Evolutionary conservation across 208 protist genomes (phyloP).

Genomic region (Acanthamoeba healyi): DNA sequence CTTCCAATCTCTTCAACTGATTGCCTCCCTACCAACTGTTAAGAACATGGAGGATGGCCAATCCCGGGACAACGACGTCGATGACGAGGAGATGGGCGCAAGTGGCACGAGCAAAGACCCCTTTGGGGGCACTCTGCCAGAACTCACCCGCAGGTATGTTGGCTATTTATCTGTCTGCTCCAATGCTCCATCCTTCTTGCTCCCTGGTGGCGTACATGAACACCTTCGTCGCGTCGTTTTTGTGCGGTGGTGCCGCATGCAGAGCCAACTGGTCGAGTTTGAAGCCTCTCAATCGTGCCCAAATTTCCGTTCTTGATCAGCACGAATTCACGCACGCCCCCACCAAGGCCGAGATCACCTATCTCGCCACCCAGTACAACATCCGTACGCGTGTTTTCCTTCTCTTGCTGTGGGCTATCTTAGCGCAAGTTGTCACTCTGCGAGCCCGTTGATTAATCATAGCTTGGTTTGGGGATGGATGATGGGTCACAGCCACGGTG

Average conservation of each 20-base stretch:
- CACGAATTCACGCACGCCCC: not conserved
- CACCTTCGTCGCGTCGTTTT: not conserved
- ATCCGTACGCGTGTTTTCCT: constrained; percentile 12
- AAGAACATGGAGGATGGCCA: not conserved
- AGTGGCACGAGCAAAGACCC: not conserved
- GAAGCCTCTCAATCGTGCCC: not conserved
- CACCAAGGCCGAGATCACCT: constrained; percentile 22
- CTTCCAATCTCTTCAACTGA: not conserved
- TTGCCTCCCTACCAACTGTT: not conserved
- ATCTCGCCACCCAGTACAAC: not conserved
- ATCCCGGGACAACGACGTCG: not conserved
- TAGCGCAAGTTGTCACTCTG: too few relatives aligned
- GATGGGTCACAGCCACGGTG: not conserved
- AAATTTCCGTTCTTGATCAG: not conserved
- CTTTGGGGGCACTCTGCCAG: not conserved
- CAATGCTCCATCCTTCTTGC: too few relatives aligned
- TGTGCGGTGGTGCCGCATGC: not conserved
- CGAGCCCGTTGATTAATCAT: too few relatives aligned
- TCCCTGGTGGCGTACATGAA: too few relatives aligned
- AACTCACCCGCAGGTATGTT: not conserved
- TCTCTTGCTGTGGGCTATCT: not conserved
- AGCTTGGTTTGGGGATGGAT: too few relatives aligned
- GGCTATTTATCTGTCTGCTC: too few relatives aligned
- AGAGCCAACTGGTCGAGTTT: constrained; percentile 23
- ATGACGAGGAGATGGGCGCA: not conserved